Evolutionary conservation across 495 filamentous ascomycete genomes (phyloP).

Genomic region (Talaromyces adpressus): DNA sequence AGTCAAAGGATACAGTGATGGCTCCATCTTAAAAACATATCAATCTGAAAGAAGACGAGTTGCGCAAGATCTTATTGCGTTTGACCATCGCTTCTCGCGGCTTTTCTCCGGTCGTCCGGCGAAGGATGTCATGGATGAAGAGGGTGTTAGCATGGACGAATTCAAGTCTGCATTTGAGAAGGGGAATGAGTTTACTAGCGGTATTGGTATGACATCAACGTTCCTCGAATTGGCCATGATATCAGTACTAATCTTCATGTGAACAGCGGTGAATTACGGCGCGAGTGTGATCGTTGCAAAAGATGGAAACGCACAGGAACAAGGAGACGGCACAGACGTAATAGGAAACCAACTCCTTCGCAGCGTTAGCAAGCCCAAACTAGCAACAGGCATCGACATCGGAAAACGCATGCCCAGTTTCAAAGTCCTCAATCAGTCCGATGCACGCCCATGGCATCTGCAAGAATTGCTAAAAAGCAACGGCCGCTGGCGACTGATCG

Average conservation of each 20-base stretch:
- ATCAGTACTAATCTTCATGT: conserved; percentile 5
- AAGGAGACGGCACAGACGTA: conserved; percentile 10
- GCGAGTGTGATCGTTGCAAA: conserved; percentile 28
- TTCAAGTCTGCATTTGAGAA: conserved; percentile 40
- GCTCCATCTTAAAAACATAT: conserved; percentile 60
- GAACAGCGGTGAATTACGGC: conserved; percentile 27
- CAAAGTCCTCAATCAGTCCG: conserved; percentile 53
- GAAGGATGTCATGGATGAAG: conserved; percentile 29
- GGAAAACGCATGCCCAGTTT: conserved; percentile 53
- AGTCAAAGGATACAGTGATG: conserved; percentile 42
- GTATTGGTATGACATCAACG: conserved; percentile 25
- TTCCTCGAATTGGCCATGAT: too few relatives aligned
- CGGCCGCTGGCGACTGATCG: conserved; percentile 59
- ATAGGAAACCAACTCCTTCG: conserved; percentile 14
- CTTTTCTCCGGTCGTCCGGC: conserved; percentile 28
- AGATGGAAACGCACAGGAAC: neutral
- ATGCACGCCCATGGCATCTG: conserved; percentile 52
- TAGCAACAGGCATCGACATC: conserved; percentile 40
- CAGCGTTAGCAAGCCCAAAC: conserved; percentile 12
- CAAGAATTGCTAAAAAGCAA: conserved; percentile 40
- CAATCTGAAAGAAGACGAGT: conserved; percentile 59
- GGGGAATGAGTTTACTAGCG: conserved; percentile 32
- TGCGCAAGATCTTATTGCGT: conserved; percentile 67
- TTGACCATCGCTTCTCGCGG: conserved; percentile 37
- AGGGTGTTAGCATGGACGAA: conserved; percentile 37